Evolutionary conservation across 495 filamentous ascomycete genomes (phyloP).

Genomic region (Hapsidospora chrysogenum): DNA sequence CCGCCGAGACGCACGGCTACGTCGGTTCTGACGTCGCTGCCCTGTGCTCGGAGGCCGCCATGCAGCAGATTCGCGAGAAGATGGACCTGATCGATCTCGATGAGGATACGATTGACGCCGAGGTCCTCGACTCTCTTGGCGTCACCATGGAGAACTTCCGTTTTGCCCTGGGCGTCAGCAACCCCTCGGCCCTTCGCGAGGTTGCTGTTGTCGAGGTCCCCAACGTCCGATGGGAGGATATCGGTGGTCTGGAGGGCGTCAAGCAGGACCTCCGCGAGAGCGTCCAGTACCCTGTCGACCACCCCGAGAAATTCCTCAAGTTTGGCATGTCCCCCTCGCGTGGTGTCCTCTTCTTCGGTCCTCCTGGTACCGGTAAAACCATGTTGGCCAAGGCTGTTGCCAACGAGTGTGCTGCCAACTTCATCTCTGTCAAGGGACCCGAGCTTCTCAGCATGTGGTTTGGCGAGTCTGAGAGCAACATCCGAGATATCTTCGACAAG

Average conservation of each 20-base stretch:
- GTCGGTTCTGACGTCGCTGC: constrained; percentile 97
- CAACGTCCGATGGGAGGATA: constrained; percentile 98
- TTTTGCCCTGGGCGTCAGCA: constrained; percentile 91
- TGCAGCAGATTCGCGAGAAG: constrained; percentile 99
- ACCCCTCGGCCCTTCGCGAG: constrained; percentile 95
- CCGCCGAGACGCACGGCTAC: constrained; percentile 95
- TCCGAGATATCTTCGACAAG: constrained; percentile 99
- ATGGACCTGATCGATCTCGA: constrained; percentile 99
- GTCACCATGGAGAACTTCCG: constrained; percentile 99
- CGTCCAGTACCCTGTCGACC: constrained; percentile 97
- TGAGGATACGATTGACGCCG: constrained; percentile 96
- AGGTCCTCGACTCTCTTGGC: constrained; percentile 93
- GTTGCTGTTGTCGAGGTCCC: constrained; percentile 98
- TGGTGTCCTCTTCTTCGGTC: constrained; percentile 96
- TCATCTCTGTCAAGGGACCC: constrained; percentile 97
- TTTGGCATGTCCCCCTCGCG: constrained; percentile 96
- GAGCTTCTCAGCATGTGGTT: constrained; percentile 99
- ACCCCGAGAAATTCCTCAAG: constrained; percentile 99
- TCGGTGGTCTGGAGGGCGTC: constrained; percentile 94
- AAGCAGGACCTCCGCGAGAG: constrained; percentile 99
- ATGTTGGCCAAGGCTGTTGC: constrained; percentile 97
- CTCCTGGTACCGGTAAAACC: constrained; percentile 99
- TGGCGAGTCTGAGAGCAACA: constrained; percentile 99
- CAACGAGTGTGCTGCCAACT: constrained; percentile 98
- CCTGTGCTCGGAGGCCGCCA: constrained; percentile 97